phyloP scores from a whole-genome alignment of 306 rosid species.

The Vicia faba region DNA sequence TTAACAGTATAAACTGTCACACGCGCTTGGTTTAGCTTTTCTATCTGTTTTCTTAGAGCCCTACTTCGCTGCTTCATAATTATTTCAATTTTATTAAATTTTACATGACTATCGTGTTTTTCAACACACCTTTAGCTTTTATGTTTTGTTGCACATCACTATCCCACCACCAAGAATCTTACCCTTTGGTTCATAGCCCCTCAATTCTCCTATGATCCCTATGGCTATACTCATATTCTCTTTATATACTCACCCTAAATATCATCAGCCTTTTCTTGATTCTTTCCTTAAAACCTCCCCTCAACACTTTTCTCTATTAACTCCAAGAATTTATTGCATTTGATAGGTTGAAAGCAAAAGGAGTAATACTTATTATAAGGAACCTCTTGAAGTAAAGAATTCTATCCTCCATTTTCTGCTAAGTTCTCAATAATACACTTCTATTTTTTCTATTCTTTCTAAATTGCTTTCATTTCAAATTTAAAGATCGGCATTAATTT shows the following conservation, averaged over 20 bases:
- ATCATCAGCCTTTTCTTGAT: neutral
- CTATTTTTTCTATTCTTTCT: neutral
- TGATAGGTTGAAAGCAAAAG: neutral
- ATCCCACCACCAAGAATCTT: conserved; percentile 16
- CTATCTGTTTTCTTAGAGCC: too few relatives aligned
- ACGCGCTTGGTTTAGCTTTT: too few relatives aligned
- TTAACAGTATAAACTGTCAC: too few relatives aligned
- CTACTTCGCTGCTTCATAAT: neutral
- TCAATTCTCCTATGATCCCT: neutral
- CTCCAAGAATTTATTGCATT: neutral
- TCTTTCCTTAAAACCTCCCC: neutral
- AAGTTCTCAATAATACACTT: neutral
- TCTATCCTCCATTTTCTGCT: neutral
- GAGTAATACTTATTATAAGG: neutral
- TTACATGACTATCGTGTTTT: neutral
- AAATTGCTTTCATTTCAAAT: neutral
- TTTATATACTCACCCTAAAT: neutral
- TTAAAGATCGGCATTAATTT: neutral
- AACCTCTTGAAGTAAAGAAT: neutral
- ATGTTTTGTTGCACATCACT: neutral
- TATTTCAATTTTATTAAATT: neutral
- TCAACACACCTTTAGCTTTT: neutral
- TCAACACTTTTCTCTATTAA: neutral
- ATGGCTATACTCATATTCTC: neutral
- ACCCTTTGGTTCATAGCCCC: neutral